These are phyloP conservation scores for Gossypium laxum DNA, from an alignment of 441 rosid genomes.

Conservation along the genomic window DNA sequence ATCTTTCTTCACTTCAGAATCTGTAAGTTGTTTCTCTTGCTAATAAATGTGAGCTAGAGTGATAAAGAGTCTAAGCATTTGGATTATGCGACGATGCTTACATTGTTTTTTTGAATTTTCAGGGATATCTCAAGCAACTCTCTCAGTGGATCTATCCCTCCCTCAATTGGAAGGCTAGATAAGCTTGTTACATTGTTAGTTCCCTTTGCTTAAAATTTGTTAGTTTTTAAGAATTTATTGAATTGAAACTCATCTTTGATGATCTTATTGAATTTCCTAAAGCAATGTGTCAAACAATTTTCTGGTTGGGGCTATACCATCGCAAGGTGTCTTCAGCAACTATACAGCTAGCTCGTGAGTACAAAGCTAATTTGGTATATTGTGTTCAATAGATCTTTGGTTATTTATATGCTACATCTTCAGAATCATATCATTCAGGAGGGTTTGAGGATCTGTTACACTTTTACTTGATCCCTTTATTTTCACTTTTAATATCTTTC, in stretches of 20 bases:
- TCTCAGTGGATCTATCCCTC: conserved; percentile 63
- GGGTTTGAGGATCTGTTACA: not conserved
- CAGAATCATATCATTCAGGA: not conserved
- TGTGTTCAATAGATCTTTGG: not conserved
- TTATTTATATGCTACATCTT: not conserved
- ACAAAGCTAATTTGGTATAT: conserved; percentile 3
- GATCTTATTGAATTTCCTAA: conserved; percentile 22
- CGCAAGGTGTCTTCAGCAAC: conserved; percentile 52
- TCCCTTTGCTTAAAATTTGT: conserved; percentile 18
- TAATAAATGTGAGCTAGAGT: conserved; percentile 5
- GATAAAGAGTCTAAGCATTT: not conserved
- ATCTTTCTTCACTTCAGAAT: conserved; percentile 48
- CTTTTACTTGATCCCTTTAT: not conserved
- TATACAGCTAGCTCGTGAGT: conserved; percentile 73
- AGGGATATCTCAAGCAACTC: conserved; percentile 85
- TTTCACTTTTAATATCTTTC: not conserved
- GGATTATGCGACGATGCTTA: conserved; percentile 1
- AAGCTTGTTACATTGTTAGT: conserved; percentile 63
- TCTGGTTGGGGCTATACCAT: conserved; percentile 73
- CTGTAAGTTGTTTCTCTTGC: conserved; percentile 48
- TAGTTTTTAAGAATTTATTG: not conserved
- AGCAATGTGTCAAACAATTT: conserved; percentile 88
- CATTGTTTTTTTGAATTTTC: not conserved
- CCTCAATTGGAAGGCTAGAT: conserved; percentile 60
- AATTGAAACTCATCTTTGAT: conserved; percentile 9